Evolutionary conservation across 2,329 filamentous ascomycete species (phyloP).

Genomic region (Paecilomyces variotii): DNA sequence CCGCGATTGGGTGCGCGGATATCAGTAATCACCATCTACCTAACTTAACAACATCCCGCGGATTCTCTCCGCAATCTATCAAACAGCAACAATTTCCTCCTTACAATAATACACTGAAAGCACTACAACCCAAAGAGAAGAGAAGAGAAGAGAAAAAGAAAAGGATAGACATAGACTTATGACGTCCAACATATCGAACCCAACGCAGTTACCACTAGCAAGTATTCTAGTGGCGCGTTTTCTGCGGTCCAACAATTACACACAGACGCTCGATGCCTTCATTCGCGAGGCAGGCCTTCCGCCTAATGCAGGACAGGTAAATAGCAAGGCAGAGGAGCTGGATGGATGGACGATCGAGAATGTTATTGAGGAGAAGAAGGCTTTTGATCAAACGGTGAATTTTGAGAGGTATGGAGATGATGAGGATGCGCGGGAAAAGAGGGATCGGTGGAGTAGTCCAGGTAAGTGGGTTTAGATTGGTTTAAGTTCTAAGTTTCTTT

Average conservation of each 20-base stretch:
- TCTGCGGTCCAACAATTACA: constrained; percentile 34
- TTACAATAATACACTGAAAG: background rate
- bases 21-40: background rate
- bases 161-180: background rate
- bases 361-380: constrained; percentile 53
- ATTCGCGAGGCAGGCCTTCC: constrained; percentile 49
- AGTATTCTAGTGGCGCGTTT: constrained; percentile 36
- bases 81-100: background rate
- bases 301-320: constrained; percentile 38
- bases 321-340: constrained; percentile 14
- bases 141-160: background rate
- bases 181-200: background rate
- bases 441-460: constrained; percentile 39
- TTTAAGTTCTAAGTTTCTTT: background rate
- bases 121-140: background rate
- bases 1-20: background rate
- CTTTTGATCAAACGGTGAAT: constrained; percentile 46
- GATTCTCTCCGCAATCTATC: background rate
- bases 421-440: constrained; percentile 28
- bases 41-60: background rate
- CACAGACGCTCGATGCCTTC: constrained; percentile 50
- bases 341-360: constrained; percentile 49
- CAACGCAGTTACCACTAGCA: constrained; percentile 15
- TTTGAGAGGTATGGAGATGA: constrained; percentile 49
- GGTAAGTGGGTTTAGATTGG: constrained; percentile 25